phyloP scores from a whole-genome alignment of 176 grass and related monocot species.

The Echinochloa phyllopogon region DNA sequence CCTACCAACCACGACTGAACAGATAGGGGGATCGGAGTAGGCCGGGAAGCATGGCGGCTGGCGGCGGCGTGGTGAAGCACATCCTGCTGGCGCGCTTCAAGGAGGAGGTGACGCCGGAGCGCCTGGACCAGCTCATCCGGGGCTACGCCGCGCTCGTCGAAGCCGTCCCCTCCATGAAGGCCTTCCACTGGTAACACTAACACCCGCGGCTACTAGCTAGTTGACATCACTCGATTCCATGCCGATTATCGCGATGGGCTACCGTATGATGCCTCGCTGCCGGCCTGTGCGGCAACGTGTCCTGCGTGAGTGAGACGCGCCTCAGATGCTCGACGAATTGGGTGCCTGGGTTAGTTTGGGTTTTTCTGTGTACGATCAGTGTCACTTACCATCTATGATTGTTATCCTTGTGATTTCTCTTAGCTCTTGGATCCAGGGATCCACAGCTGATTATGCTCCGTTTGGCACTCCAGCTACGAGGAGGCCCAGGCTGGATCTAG shows the following conservation, averaged over 20 bases:
- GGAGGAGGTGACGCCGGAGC: conserved; percentile 54
- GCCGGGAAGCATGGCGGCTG: background rate
- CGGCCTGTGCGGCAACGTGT: too few relatives aligned
- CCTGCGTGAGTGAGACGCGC: background rate
- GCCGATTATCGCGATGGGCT: too few relatives aligned
- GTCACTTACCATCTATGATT: background rate
- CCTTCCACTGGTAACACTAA: conserved; percentile 72
- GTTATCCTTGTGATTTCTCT: background rate
- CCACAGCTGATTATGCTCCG: background rate
- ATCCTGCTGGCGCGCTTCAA: conserved; percentile 78
- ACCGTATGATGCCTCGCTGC: background rate
- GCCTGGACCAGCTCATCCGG: conserved; percentile 51
- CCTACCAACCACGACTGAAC: too few relatives aligned
- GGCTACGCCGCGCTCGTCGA: conserved; percentile 79
- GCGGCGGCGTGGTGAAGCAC: conserved; percentile 69
- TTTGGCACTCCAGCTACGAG: too few relatives aligned
- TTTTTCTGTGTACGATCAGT: background rate
- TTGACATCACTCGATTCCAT: background rate
- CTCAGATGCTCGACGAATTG: conserved; percentile 31
- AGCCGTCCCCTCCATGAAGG: conserved; percentile 74
- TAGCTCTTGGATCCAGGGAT: background rate
- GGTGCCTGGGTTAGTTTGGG: background rate
- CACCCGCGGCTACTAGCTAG: too few relatives aligned
- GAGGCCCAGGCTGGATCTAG: too few relatives aligned
- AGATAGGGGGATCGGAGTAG: too few relatives aligned